Evolutionary conservation across 1,284 basidiomycete species (phyloP), one percentile per base, ranked within the genome.

Genomic region (Termitomyces sp.): DNA sequence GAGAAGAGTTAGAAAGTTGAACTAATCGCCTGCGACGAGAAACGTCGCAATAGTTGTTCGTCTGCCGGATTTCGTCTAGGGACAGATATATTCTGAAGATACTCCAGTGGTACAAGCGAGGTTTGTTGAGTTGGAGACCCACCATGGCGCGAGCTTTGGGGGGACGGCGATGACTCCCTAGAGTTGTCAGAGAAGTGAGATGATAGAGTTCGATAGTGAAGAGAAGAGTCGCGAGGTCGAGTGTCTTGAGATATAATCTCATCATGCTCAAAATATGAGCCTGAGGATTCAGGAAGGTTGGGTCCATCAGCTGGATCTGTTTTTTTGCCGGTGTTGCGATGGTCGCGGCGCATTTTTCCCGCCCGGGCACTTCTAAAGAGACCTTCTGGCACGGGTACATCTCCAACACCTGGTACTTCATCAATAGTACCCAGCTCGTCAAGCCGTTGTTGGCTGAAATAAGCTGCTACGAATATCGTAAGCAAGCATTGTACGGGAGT

Each of bases 351-450:
- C 57, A 76, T 72, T 64, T 86, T 87, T 48, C 76, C 79, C 48
- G 84, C 79, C 48, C 87, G 78, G 39, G 88, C 86, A 66, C 85
- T 88, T 62, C 78, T 77, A 71, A 89, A 90, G 76, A 81, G 81
- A 13, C 84, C 85, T 46, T 86, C 83, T 40, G 87, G 88, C 16
- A 89, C 82, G 34, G 68, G 64, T 19, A 81, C 68, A 65, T 85
- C 79, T 31, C 84, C 83, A 52, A 87, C 74, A 33, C 79, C 78
- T 31, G 74, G 78, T 60, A 88, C 75, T 53, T 73, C 77, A 63
- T 88, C 86, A 53, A 90, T 79, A 24, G 81, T 85, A 56, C 76
- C 73, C 35, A 90, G 76, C 52, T 74, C 74, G 62, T 87, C 84
- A 53, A 89, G 72, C 48, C 78, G 83, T 61, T 81, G 79, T 61